Evolutionary conservation across 2,329 filamentous ascomycete species (phyloP).

Genomic region (Colletotrichum sp.): DNA sequence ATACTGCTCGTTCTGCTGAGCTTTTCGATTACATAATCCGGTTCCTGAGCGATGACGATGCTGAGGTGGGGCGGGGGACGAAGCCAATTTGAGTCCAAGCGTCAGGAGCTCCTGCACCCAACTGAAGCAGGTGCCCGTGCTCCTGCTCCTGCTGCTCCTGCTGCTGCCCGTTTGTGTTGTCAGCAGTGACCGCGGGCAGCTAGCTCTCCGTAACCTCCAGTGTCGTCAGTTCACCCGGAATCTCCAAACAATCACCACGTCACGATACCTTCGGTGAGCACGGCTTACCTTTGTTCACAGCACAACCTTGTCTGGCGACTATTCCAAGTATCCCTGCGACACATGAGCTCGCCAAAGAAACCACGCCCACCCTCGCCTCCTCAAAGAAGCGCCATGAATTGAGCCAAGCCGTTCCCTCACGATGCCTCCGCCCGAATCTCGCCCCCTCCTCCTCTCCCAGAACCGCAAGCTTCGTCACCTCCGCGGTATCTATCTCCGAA

Average conservation of each 20-base stretch:
- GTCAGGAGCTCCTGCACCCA: neutral
- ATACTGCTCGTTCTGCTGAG: neutral
- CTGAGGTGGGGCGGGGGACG: neutral
- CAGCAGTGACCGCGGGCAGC: neutral
- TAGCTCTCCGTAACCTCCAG: neutral
- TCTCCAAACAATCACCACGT: neutral
- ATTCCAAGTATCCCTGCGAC: neutral
- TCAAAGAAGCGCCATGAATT: conserved; percentile 10
- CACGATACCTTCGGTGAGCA: neutral
- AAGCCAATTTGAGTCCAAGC: neutral
- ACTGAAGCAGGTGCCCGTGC: neutral
- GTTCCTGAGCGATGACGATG: neutral
- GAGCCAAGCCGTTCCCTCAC: neutral
- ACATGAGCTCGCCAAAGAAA: neutral
- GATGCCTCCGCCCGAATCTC: conserved; percentile 26
- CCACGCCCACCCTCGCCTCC: neutral
- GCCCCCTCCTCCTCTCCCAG: conserved; percentile 65
- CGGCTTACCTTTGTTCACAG: neutral
- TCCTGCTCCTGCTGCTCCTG: neutral
- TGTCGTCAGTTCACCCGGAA: neutral
- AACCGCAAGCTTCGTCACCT: conserved; percentile 91
- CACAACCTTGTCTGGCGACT: neutral
- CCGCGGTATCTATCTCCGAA: conserved; percentile 84
- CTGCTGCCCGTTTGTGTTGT: neutral
- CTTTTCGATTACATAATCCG: neutral